Evolutionary conservation across 176 grass and related monocot species (phyloP), one percentile per base, ranked within the genome.

Genomic region (Aegilops sharonensis): DNA sequence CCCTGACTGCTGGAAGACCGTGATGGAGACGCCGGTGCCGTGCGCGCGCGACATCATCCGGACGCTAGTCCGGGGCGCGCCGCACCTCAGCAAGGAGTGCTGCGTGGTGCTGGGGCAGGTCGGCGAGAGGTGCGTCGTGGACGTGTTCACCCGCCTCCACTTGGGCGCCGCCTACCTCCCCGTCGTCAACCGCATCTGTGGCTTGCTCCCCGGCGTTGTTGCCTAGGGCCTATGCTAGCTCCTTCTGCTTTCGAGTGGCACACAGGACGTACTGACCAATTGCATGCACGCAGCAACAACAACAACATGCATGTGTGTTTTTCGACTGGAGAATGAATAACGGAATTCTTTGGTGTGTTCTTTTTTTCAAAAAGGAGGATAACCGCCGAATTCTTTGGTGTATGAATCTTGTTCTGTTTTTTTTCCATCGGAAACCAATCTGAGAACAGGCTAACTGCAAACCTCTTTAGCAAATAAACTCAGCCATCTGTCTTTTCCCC

Each of bases 111-210:
- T 84, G 73, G 81, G 25, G n/a, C 9, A 31, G 37, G 65, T 29
- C 50, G 81, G 64, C 14, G 74, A 88, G 10, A 78, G 25, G 74
- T 88, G 74, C 65, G 74, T 84, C 81, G 74, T 31, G 37, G 87
- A 70, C 64, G 64, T 88, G 13, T 35, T 84, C 52, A 37, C 87
- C 52, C 31, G 11, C 74, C 52, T 71, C 29, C 52, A 27, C 14
- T 3, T 71, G 0, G 81, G 81, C 9, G 27, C 65, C 21, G 39
- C 37, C 9, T 45, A 78, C 37, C 52, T 84, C 3, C 81, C 81
- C 74, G 14, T 78, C 37, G 52, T 88, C 73, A 72, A 71, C 14
- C 20, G 65, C 20, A 12, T 88, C 14, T 84, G 73, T 7, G 65
- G 87, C 73, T 27, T 88, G 13, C 29, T 84, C 52, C 34, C 64